Percentiles rank a stretch among this genome's conserved stretches.
Conservation (phyloP, 805 yeast species). For the Candida ovalis region DNA sequence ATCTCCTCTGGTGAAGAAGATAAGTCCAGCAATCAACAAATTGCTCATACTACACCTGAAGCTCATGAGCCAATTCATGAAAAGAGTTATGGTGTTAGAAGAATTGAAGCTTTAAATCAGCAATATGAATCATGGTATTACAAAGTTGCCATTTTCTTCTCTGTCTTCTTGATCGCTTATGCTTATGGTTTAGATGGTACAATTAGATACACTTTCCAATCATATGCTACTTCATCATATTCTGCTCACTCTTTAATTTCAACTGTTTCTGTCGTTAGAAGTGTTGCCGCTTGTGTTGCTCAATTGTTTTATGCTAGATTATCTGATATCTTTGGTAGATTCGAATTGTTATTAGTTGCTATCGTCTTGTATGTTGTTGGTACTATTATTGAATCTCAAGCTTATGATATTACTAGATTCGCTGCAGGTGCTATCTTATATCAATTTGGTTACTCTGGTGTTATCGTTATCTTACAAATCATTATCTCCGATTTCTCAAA, state of each 20-base stretch:
- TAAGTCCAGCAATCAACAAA: not conserved
- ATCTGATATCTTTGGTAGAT: constrained; percentile 65
- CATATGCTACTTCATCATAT: constrained; percentile 56
- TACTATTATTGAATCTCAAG: constrained; percentile 59
- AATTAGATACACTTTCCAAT: constrained; percentile 45
- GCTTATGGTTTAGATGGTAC: constrained; percentile 57
- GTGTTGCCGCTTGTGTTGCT: constrained; percentile 63
- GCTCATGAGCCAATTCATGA: constrained; percentile 2
- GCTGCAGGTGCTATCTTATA: constrained; percentile 63
- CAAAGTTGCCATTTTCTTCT: constrained; percentile 41
- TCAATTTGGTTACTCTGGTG: constrained; percentile 60
- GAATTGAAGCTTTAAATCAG: constrained; percentile 50
- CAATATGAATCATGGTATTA: constrained; percentile 37
- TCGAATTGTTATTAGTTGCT: constrained; percentile 45
- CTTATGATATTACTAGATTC: constrained; percentile 51
- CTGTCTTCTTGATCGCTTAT: constrained; percentile 53
- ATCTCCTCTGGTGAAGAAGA: not conserved
- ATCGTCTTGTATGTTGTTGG: constrained; percentile 58
- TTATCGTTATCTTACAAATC: constrained; percentile 51
- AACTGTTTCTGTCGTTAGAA: constrained; percentile 53
- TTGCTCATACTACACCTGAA: not conserved
- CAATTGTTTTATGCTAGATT: constrained; percentile 62
- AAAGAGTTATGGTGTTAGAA: constrained; percentile 49
- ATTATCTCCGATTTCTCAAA: constrained; percentile 64
- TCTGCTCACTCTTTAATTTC: constrained; percentile 51